Evolutionary conservation across 495 filamentous ascomycete species (phyloP).

Genomic region (Hypomontagnella submonticulosa): DNA sequence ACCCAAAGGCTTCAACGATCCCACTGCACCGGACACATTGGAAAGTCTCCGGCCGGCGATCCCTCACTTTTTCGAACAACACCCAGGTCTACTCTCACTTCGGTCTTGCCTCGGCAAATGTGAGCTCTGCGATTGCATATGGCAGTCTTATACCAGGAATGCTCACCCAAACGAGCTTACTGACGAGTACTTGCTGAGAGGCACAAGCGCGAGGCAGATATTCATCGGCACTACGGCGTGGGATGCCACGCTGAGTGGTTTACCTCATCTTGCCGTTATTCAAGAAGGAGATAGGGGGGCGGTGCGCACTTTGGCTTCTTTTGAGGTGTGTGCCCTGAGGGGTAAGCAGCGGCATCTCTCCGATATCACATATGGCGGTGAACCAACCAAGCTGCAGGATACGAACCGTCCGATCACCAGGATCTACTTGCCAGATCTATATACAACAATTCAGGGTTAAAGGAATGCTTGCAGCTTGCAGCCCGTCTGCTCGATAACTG

Average conservation of each 20-base stretch:
- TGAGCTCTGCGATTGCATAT: constrained; percentile 38
- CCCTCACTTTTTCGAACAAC: constrained; percentile 36
- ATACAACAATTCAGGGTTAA: constrained; percentile 33
- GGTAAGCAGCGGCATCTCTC: constrained; percentile 21
- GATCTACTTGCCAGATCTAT: constrained; percentile 36
- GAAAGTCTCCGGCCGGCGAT: constrained; percentile 36
- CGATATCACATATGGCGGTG: not conserved
- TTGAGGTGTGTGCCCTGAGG: constrained; percentile 43
- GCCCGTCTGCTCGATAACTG: constrained; percentile 29
- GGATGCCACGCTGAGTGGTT: constrained; percentile 35
- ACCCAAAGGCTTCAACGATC: constrained; percentile 23
- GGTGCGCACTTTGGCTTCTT: constrained; percentile 28
- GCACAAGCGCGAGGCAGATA: constrained; percentile 23
- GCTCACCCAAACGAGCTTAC: constrained; percentile 31
- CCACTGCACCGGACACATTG: constrained; percentile 25
- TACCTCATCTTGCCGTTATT: constrained; percentile 38
- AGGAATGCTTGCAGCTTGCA: constrained; percentile 34
- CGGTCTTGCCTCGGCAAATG: constrained; percentile 32
- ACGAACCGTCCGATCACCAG: constrained; percentile 26
- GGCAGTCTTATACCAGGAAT: constrained; percentile 31
- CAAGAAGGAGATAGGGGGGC: constrained; percentile 26
- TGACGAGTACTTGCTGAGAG: constrained; percentile 24
- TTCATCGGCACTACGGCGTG: constrained; percentile 36
- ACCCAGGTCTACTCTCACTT: constrained; percentile 27
- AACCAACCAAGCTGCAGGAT: constrained; percentile 27